phyloP scores from a whole-genome alignment of 208 protist genomes.

The Willaertia magna region DNA sequence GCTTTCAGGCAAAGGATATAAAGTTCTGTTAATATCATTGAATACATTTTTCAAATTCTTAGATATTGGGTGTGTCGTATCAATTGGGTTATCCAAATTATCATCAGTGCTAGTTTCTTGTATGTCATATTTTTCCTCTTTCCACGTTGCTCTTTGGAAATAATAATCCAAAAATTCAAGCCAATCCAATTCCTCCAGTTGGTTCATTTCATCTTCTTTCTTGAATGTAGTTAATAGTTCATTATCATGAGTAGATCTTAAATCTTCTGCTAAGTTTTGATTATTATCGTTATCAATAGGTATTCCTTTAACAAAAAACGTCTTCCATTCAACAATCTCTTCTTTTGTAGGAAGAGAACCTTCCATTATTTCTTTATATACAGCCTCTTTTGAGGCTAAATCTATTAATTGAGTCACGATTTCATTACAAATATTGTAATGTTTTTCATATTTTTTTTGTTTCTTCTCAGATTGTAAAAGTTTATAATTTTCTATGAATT shows the following conservation, averaged over 20 bases:
- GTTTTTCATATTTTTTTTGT: background rate
- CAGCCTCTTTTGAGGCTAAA: background rate
- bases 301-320: background rate
- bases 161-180: background rate
- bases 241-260: no score
- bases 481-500: background rate
- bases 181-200: background rate
- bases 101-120: background rate
- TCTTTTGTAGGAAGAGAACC: background rate
- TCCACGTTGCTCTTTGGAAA: background rate
- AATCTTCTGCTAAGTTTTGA: no score
- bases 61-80: background rate
- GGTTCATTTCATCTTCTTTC: no score
- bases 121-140: no score
- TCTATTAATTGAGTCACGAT: background rate
- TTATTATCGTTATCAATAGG: background rate
- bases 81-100: background rate
- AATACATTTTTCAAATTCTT: background rate
- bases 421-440: background rate
- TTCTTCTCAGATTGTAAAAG: background rate
- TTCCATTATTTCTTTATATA: background rate
- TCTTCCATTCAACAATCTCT: background rate
- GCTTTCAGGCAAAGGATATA: background rate
- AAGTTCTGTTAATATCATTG: background rate
- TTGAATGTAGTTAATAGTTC: no score